phyloP scores from a whole-genome alignment of 2,329 filamentous ascomycete genomes.

The Periconia sp. region DNA sequence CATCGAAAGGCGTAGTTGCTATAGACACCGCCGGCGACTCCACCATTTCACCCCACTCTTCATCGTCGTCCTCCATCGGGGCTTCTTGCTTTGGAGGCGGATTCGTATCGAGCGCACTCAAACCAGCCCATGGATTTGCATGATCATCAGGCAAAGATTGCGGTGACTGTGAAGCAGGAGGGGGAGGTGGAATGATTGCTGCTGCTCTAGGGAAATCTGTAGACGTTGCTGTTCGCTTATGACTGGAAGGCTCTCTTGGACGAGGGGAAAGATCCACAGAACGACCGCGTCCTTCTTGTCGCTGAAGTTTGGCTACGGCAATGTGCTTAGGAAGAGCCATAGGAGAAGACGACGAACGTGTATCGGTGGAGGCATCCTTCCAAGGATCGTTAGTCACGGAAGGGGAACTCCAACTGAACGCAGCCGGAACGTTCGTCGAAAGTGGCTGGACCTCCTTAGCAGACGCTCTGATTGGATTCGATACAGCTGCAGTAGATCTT shows the following conservation, averaged over 20 bases:
- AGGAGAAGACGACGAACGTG: slow-evolving; percentile 21
- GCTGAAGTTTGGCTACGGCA: slow-evolving; percentile 16
- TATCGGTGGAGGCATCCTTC: slow-evolving; percentile 1
- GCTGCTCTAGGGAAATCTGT: background rate
- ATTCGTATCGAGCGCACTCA: slow-evolving; percentile 16
- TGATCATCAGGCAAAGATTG: background rate
- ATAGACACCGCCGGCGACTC: slow-evolving; percentile 34
- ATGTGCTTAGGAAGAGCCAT: slow-evolving; percentile 14
- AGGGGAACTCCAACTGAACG: slow-evolving; percentile 41
- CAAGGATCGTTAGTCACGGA: slow-evolving; percentile 5
- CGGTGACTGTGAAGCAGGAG: background rate
- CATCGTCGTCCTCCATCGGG: slow-evolving; percentile 31
- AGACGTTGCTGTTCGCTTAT: slow-evolving; percentile 17
- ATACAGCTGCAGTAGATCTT: slow-evolving; percentile 20
- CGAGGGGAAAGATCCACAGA: slow-evolving; percentile 23
- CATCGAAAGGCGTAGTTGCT: slow-evolving; percentile 10
- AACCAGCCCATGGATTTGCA: slow-evolving; percentile 18
- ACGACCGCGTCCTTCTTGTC: slow-evolving; percentile 19
- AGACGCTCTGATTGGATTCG: slow-evolving; percentile 16
- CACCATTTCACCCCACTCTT: slow-evolving; percentile 45
- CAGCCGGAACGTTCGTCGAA: slow-evolving; percentile 22
- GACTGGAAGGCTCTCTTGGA: slow-evolving; percentile 8
- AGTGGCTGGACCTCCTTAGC: slow-evolving; percentile 24
- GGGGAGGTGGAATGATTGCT: background rate
- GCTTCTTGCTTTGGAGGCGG: slow-evolving; percentile 5